A percentile compares a stretch with the other conserved stretches of the same genome.
Evolutionary conservation across 352 stramenopile species (phyloP).

Genomic region (Elongisporangium undulatum): DNA sequence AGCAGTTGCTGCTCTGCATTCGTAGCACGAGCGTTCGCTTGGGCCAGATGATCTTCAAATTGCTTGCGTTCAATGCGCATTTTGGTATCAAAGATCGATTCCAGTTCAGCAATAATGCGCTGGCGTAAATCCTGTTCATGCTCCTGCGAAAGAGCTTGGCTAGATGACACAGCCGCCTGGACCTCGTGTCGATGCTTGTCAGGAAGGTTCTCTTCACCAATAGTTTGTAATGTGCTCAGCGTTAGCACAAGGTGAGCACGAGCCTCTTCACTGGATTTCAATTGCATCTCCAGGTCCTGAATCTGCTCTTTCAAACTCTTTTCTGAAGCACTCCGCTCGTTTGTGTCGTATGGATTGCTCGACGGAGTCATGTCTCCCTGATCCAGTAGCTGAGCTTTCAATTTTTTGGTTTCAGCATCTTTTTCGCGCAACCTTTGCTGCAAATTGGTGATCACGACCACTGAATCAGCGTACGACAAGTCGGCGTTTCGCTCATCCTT

Average conservation of each 20-base stretch:
- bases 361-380: neutral
- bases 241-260: slow-evolving; percentile 54
- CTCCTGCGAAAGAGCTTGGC: neutral
- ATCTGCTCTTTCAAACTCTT: slow-evolving; percentile 20
- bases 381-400: slow-evolving; percentile 12
- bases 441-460: slow-evolving; percentile 33
- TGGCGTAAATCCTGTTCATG: neutral
- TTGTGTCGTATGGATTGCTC: neutral
- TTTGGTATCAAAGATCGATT: slow-evolving; percentile 6
- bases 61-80: neutral
- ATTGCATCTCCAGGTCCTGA: slow-evolving; percentile 37
- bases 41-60: slow-evolving; percentile 1
- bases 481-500: slow-evolving; percentile 8
- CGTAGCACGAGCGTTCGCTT: slow-evolving; percentile 1
- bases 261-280: slow-evolving; percentile 66
- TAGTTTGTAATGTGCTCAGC: slow-evolving; percentile 35
- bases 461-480: slow-evolving; percentile 28
- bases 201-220: neutral
- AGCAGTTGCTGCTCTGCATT: slow-evolving; percentile 22
- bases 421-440: slow-evolving; percentile 18
- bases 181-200: neutral
- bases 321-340: neutral
- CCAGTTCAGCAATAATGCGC: slow-evolving; percentile 6
- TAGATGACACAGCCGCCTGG: neutral
- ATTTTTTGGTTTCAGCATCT: slow-evolving; percentile 7